A percentile compares a stretch with the other conserved stretches of the same genome.
Conservation (phyloP, 2,329 filamentous ascomycete species). For the Pseudogymnoascus sp. region DNA sequence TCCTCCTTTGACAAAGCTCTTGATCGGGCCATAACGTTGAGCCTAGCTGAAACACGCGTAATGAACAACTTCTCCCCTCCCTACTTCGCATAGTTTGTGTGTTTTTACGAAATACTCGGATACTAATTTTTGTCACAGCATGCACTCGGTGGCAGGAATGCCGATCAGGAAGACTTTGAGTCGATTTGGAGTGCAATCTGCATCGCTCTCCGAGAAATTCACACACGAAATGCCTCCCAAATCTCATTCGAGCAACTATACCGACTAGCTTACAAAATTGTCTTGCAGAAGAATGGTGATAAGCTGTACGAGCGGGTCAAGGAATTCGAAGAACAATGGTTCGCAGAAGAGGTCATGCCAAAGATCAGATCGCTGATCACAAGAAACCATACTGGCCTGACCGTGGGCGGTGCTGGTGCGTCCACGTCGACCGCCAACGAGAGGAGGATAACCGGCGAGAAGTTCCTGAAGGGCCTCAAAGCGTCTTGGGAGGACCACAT, state of each 20-base stretch:
- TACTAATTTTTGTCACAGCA: not conserved
- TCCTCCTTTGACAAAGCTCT: not conserved
- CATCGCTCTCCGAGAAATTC: constrained; percentile 75
- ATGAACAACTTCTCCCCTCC: no score
- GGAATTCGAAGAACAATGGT: constrained; percentile 74
- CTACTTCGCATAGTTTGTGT: no score
- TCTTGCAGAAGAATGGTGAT: constrained; percentile 78
- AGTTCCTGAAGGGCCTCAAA: constrained; percentile 68
- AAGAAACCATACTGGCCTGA: constrained; percentile 53
- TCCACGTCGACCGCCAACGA: constrained; percentile 64
- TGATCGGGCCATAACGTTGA: not conserved
- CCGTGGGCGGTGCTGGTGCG: constrained; percentile 44
- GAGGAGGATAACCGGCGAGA: constrained; percentile 70
- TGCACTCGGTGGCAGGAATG: not conserved
- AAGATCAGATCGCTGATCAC: constrained; percentile 65
- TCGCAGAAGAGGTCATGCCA: constrained; percentile 64
- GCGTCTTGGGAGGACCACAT: constrained; percentile 84
- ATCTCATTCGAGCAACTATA: constrained; percentile 96
- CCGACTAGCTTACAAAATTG: constrained; percentile 87
- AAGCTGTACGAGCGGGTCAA: constrained; percentile 74
- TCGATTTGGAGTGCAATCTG: constrained; percentile 71
- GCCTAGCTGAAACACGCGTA: not conserved
- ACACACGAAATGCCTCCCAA: constrained; percentile 80
- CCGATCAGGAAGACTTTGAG: constrained; percentile 67
- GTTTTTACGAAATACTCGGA: not conserved